A percentile compares a stretch with the other conserved stretches of the same genome.
Conservation (phyloP, 306 rosid species). For the Sindora glabra region DNA sequence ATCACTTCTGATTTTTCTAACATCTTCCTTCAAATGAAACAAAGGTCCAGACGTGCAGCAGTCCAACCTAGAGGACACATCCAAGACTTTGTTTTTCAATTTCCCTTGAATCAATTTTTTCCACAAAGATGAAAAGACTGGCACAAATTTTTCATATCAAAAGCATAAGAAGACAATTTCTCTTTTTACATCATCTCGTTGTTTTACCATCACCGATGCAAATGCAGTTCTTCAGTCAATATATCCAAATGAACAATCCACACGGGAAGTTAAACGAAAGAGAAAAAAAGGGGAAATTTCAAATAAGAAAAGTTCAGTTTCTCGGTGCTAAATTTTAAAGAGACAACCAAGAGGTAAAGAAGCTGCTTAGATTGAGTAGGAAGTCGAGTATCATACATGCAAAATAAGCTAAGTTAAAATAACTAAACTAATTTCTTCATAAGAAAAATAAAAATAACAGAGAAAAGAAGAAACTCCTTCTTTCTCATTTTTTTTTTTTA, state of each 20-base stretch:
- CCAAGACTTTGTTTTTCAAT: not conserved
- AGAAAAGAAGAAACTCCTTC: slow-evolving; percentile 8
- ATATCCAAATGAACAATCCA: slow-evolving; percentile 1
- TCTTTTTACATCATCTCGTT: slow-evolving; percentile 13
- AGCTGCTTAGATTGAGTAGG: not conserved
- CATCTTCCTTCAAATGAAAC: slow-evolving; percentile 17
- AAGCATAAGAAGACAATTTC: slow-evolving; percentile 7
- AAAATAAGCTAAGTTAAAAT: slow-evolving; percentile 26
- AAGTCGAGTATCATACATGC: slow-evolving; percentile 32
- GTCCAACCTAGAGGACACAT: slow-evolving; percentile 14
- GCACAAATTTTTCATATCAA: slow-evolving; percentile 7
- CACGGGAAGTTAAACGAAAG: no score
- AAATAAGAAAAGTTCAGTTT: not conserved
- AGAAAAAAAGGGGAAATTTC: no score
- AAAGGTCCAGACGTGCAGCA: slow-evolving; percentile 19
- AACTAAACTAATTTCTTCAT: slow-evolving; percentile 18
- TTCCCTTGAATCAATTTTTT: slow-evolving; percentile 19
- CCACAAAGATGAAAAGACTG: slow-evolving; percentile 11
- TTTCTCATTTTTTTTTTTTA: not conserved
- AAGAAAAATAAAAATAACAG: no score
- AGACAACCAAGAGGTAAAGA: no score
- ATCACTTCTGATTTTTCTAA: slow-evolving; percentile 42
- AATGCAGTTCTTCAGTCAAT: slow-evolving; percentile 21
- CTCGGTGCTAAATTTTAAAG: not conserved
- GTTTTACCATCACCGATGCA: slow-evolving; percentile 16